Base-by-base conservation (phyloP, 169 alveolate genomes). In the Eimeria brunetti region DNA sequence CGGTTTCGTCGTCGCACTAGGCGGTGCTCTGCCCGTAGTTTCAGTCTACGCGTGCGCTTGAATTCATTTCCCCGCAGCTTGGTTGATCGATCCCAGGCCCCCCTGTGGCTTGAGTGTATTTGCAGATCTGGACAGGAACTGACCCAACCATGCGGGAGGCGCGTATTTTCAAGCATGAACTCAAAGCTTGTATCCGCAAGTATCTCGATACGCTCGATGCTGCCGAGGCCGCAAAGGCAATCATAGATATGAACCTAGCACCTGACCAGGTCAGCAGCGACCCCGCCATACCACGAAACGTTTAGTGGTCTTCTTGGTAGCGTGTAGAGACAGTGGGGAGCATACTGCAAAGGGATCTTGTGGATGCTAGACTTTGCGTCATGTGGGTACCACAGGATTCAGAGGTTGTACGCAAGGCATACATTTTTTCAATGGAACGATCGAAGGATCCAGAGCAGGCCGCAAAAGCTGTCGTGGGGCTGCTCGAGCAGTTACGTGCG, bases 61-160 rank as follows among this genome's bases (percentile, higher is more conserved):
- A 30, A 30, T 53, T 7, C 33, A 22, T 36, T 30, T 9, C 18
- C 7, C 33, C 62, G 16, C 7, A 38, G 92, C 80, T 24, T 27
- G n/a, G 38, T 24, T 3, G 91, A 11, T 22, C 0, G 24, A 36
- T 36, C 58, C 58, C 58, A 6, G 12, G 27, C 5, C 62, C 3
- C 67, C 67, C 44, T n/a, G 88, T 60, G 73, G 49, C n/a, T 41
- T 46, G 69, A 46, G 14, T 88, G 85, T 58, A 69, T 11, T 27
- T 30, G 71, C 95, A 91, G 95, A 83, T 91, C 44, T 91, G 95
- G 95, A 91, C 95, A 53, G 95, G 95, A 18, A 91, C 95, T 9
- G 95, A 91, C 84, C 95, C 95, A 38, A 83, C 88, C 56, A 91
- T 75, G 90, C 41, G 73, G 44, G 95, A 91, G 30, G 90, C 90